These are phyloP conservation scores for Colletotrichum zoysiae DNA, from an alignment of 2,329 filamentous ascomycete genomes.

Conservation along the genomic window DNA sequence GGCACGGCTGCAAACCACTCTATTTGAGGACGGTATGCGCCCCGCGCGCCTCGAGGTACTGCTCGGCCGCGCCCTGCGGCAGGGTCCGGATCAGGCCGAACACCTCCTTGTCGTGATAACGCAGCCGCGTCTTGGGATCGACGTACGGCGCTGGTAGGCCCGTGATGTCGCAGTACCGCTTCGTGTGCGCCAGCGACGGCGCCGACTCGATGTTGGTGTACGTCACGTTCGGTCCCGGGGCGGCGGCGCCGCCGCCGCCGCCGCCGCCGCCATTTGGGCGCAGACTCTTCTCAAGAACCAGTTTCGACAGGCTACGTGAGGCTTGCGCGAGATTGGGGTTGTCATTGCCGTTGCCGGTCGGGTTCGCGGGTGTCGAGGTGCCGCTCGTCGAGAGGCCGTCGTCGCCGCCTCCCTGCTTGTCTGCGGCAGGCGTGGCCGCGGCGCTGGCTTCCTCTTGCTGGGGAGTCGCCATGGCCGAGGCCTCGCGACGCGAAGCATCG, in stretches of 20 bases:
- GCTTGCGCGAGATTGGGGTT: slow-evolving; percentile 88
- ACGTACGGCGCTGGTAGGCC: slow-evolving; percentile 91
- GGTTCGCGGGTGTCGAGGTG: slow-evolving; percentile 66
- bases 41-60: slow-evolving; percentile 88
- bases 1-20: neutral
- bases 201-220: slow-evolving; percentile 98
- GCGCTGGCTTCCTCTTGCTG: slow-evolving; percentile 80
- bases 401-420: slow-evolving; percentile 61
- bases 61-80: slow-evolving; percentile 85
- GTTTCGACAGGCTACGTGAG: slow-evolving; percentile 84
- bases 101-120: slow-evolving; percentile 94
- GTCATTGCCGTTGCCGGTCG: slow-evolving; percentile 50
- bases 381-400: slow-evolving; percentile 69
- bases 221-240: slow-evolving; percentile 78
- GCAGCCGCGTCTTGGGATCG: slow-evolving; percentile 92
- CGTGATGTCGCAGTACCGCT: slow-evolving; percentile 95
- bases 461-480: slow-evolving; percentile 79
- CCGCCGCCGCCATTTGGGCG: slow-evolving; percentile 55
- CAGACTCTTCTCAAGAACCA: slow-evolving; percentile 88
- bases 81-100: slow-evolving; percentile 86
- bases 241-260: slow-evolving; percentile 49
- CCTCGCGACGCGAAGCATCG: slow-evolving; percentile 88
- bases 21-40: slow-evolving; percentile 95
- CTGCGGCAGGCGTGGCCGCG: slow-evolving; percentile 69
- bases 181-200: slow-evolving; percentile 85